Base-by-base conservation (phyloP, 169 alveolate species). In the Cryptosporidium viatorum region DNA sequence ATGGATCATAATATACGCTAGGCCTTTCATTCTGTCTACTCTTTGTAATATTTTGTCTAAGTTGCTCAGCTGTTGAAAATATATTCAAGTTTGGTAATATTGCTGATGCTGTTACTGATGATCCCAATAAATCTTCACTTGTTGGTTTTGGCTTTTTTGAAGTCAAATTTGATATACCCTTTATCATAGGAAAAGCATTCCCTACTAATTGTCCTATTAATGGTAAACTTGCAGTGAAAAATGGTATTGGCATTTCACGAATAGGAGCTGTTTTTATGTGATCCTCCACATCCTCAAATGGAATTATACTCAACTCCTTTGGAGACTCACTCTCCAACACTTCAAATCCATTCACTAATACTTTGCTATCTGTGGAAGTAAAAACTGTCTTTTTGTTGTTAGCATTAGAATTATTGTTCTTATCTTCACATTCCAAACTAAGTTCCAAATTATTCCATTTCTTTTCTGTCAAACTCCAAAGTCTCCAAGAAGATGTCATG, bases 1-100 rank as follows among this genome's bases (percentile, higher is more conserved):
- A 73, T 55, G 69, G 71, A 43, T 73, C 86, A 59, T 52, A 73
- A 26, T 73, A 73, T 37, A 73, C 37, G 26, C 51, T 73, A 18
- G 86, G 86, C 23, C 86, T 73, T 41, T 70, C 84, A 26, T 26
- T 23, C 7, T 70, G 84, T 10, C 67, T 55, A 18, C 31, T 26
- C 23, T 62, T 80, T 26, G 89, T 80, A 23, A 62, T 65, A 62
- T 62, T 80, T 43, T 80, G 73, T 41, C 75, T 73, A 3, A 73
- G 35, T 41, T 80, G 89, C 33, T 65, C 89, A 35, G 73, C 89
- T 26, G 89, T 80, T 26, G 89, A 80, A 37, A 80, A 80, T 21
- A 62, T 59, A 14, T 80, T 29, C 43, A 80, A 62, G 21, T 80
- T 80, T 12, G 89, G 89, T 26, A 80, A 48, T 12, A 80, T 80